Evolutionary conservation across 169 alveolate genomes (phyloP).

Genomic region (Plasmodium reichenowi): DNA sequence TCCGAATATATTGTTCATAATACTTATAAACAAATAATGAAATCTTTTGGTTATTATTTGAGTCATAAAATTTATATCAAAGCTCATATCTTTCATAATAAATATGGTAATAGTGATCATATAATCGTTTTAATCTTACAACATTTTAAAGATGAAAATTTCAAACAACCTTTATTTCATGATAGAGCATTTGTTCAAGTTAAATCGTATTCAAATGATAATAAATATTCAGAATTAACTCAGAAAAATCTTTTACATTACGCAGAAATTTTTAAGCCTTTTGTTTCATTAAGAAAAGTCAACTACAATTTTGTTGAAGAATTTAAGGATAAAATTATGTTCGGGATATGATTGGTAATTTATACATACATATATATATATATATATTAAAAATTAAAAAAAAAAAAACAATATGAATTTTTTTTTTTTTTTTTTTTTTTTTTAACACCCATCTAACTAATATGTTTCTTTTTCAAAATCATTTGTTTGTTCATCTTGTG

Average conservation of each 20-base stretch:
- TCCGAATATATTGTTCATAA: slow-evolving; percentile 61
- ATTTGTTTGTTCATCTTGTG: slow-evolving; percentile 1
- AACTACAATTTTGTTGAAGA: slow-evolving; percentile 49
- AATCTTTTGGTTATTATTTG: slow-evolving; percentile 25
- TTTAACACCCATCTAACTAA: not conserved
- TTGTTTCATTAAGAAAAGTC: slow-evolving; percentile 51
- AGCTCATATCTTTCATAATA: slow-evolving; percentile 79
- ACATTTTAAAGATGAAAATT: slow-evolving; percentile 76
- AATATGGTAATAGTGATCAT: slow-evolving; percentile 82
- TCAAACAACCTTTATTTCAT: slow-evolving; percentile 32
- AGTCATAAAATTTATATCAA: slow-evolving; percentile 46
- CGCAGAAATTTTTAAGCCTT: slow-evolving; percentile 71
- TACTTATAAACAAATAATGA: slow-evolving; percentile 32
- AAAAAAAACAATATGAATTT: too few relatives aligned
- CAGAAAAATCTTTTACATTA: slow-evolving; percentile 68
- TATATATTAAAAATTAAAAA: not conserved
- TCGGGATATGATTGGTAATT: not conserved
- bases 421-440: not conserved
- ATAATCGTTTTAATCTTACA: slow-evolving; percentile 79
- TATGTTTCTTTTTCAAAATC: not conserved
- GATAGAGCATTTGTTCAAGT: slow-evolving; percentile 72
- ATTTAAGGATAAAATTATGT: slow-evolving; percentile 19
- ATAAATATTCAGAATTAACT: slow-evolving; percentile 59
- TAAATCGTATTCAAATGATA: slow-evolving; percentile 47
- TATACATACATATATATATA: not conserved